phyloP scores from a whole-genome alignment of 163 green algal genomes.

The Chlorella variabilis region DNA sequence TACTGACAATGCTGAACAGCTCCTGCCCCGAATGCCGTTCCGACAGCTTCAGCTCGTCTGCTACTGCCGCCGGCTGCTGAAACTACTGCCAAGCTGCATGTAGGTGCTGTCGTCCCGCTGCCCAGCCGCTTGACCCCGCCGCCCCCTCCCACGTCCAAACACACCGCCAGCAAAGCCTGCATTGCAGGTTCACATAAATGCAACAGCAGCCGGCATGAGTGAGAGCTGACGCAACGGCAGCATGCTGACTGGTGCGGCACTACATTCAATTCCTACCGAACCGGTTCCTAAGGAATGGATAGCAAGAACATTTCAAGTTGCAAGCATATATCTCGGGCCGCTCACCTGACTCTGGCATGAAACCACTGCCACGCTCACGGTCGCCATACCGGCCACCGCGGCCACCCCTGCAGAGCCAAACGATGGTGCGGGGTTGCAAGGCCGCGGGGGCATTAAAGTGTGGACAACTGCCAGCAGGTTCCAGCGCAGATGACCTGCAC shows the following conservation, averaged over 20 bases:
- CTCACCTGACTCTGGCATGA: constrained; percentile 44
- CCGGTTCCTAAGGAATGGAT: neutral
- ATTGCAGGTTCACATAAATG: neutral
- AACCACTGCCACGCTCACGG: constrained; percentile 32
- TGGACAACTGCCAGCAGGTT: too few relatives aligned
- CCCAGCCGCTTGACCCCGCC: neutral
- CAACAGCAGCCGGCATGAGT: neutral
- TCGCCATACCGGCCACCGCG: constrained; percentile 21
- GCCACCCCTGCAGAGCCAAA: neutral
- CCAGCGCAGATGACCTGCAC: too few relatives aligned
- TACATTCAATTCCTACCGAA: neutral
- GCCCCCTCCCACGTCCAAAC: constrained; percentile 41
- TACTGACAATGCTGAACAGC: too few relatives aligned
- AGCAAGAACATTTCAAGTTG: neutral
- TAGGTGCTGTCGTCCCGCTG: constrained; percentile 49
- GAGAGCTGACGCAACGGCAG: too few relatives aligned
- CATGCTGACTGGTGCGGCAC: neutral
- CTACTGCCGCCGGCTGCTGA: constrained; percentile 1
- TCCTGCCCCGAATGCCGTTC: too few relatives aligned
- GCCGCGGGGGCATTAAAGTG: neutral
- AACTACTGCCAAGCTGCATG: constrained; percentile 27
- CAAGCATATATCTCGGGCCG: neutral
- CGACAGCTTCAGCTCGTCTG: too few relatives aligned
- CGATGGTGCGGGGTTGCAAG: too few relatives aligned
- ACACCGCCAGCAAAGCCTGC: constrained; percentile 50